Percentiles rank a stretch among this genome's conserved stretches.
Conservation (phyloP, 2,329 filamentous ascomycete genomes). For the Botrytis fragariae region DNA sequence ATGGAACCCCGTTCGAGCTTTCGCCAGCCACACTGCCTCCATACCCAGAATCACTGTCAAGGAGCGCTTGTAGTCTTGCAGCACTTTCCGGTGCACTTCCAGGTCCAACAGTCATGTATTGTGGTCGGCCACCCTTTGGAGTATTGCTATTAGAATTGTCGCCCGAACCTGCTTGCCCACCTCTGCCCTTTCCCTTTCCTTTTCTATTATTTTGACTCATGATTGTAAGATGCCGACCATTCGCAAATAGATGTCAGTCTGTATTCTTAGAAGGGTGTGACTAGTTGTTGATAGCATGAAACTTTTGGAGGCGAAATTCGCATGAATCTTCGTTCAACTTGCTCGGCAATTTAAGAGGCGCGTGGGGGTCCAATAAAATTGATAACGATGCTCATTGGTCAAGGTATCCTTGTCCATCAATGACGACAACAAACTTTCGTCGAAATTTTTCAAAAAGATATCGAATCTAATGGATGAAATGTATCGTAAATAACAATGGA, state of each 20-base stretch:
- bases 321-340: constrained; percentile 8
- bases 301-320: constrained; percentile 19
- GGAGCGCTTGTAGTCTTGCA: constrained; percentile 72
- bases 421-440: constrained; percentile 13
- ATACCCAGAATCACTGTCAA: constrained; percentile 90
- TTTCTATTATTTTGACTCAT: constrained; percentile 62
- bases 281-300: constrained; percentile 15
- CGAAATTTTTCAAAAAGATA: neutral
- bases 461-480: neutral
- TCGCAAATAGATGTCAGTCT: constrained; percentile 13
- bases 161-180: constrained; percentile 27
- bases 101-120: constrained; percentile 85
- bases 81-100: constrained; percentile 81
- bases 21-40: constrained; percentile 74
- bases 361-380: constrained; percentile 6
- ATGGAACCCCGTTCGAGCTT: constrained; percentile 44
- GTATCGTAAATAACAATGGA: neutral
- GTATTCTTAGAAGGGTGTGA: neutral
- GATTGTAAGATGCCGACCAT: constrained; percentile 35
- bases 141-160: constrained; percentile 15
- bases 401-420: neutral
- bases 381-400: constrained; percentile 12
- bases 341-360: constrained; percentile 14
- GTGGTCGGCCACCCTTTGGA: constrained; percentile 44
- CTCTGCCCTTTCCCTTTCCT: constrained; percentile 45